phyloP scores from a whole-genome alignment of 768 basidiomycete species.

The Mycena vitilis region DNA sequence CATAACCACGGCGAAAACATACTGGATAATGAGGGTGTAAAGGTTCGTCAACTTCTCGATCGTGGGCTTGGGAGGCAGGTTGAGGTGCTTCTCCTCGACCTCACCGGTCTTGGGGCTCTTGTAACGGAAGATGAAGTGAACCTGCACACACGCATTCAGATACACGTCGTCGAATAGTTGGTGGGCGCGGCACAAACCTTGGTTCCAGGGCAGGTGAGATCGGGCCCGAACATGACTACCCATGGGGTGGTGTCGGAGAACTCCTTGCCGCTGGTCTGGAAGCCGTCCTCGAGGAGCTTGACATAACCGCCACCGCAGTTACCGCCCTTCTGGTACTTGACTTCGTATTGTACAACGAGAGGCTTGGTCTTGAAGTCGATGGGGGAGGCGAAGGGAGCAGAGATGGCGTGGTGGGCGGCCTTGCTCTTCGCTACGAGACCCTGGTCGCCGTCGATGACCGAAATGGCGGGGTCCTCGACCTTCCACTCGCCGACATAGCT shows the following conservation, averaged over 20 bases:
- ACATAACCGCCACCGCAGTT: conserved; percentile 99
- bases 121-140: conserved; percentile 99
- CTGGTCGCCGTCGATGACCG: conserved; percentile 85
- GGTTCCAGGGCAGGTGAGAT: conserved; percentile 91
- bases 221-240: conserved; percentile 98
- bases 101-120: conserved; percentile 93
- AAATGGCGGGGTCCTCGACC: conserved; percentile 87
- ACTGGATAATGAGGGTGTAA: conserved; percentile 95
- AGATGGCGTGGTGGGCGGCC: conserved; percentile 99
- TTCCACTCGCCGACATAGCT: conserved; percentile 98
- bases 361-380: conserved; percentile 87
- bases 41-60: conserved; percentile 93
- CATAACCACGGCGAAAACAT: conserved; percentile 44
- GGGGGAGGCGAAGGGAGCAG: conserved; percentile 84
- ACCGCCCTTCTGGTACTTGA: conserved; percentile 99
- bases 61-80: conserved; percentile 80
- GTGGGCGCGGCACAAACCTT: conserved; percentile 67
- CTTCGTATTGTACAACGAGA: conserved; percentile 97
- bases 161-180: not conserved
- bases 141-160: conserved; percentile 52
- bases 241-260: conserved; percentile 95
- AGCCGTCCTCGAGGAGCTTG: conserved; percentile 94
- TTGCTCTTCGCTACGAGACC: conserved; percentile 96
- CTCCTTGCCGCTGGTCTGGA: conserved; percentile 93
- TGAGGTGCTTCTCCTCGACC: conserved; percentile 97